Conservation (phyloP, 176 grass and related monocot genomes). For the Triticum dicoccoides region DNA sequence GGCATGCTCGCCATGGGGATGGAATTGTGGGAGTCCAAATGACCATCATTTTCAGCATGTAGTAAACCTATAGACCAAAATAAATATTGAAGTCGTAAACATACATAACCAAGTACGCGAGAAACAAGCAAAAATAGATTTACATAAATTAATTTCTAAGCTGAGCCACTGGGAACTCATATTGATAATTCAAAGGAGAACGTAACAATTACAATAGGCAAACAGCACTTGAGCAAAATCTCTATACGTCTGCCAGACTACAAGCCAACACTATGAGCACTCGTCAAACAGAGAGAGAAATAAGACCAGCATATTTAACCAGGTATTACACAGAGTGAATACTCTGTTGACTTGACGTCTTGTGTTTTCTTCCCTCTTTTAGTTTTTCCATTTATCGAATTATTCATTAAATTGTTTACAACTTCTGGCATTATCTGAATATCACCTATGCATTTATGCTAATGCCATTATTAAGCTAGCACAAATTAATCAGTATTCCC, state of each 20-base stretch:
- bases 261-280: background rate
- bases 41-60: slow-evolving; percentile 35
- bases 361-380: background rate
- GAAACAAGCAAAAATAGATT: background rate
- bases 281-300: background rate
- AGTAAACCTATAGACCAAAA: slow-evolving; percentile 41
- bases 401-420: background rate
- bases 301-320: background rate
- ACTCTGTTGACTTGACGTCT: background rate
- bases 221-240: background rate
- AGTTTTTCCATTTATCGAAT: background rate
- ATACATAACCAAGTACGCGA: background rate
- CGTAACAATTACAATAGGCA: background rate
- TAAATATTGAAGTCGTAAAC: background rate
- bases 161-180: background rate
- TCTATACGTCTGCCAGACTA: background rate
- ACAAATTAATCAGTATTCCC: background rate
- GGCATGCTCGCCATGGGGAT: slow-evolving; percentile 53
- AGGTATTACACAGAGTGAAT: background rate
- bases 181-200: background rate
- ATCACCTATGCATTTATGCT: background rate
- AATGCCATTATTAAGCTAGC: background rate
- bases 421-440: background rate
- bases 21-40: slow-evolving; percentile 58
- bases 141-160: background rate